phyloP scores from a whole-genome alignment of 805 yeast genomes.

The Candida orba region DNA sequence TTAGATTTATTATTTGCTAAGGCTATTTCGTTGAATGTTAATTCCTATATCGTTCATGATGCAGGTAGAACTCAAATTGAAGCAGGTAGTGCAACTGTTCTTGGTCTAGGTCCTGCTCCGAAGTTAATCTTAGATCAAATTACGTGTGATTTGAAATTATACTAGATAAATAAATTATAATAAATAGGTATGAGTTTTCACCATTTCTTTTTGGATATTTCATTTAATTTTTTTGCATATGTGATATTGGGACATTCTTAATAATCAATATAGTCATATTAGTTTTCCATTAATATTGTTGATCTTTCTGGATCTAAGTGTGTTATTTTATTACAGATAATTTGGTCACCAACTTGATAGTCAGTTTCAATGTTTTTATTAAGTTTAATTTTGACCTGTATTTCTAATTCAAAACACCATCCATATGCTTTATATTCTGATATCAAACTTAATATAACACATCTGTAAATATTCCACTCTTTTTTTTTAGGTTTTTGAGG shows the following conservation, averaged over 20 bases:
- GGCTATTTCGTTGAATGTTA: constrained; percentile 74
- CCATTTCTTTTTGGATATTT: too few relatives aligned
- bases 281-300: constrained; percentile 1
- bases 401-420: constrained; percentile 8
- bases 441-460: constrained; percentile 6
- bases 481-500: not conserved
- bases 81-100: constrained; percentile 92
- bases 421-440: constrained; percentile 3
- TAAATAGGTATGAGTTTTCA: too few relatives aligned
- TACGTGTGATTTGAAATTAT: constrained; percentile 72
- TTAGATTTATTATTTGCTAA: constrained; percentile 72
- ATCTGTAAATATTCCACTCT: constrained; percentile 8
- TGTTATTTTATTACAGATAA: constrained; percentile 7
- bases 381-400: constrained; percentile 9
- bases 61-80: constrained; percentile 97
- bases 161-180: constrained; percentile 28
- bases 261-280: too few relatives aligned
- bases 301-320: constrained; percentile 4
- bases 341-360: constrained; percentile 11
- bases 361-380: not conserved
- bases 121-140: constrained; percentile 69
- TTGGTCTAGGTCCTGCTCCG: constrained; percentile 98
- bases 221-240: too few relatives aligned
- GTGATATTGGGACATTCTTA: too few relatives aligned
- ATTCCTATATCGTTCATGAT: constrained; percentile 79